These are phyloP conservation scores for Suillus subaureus DNA, from an alignment of 768 basidiomycete species.

Conservation along the genomic window DNA sequence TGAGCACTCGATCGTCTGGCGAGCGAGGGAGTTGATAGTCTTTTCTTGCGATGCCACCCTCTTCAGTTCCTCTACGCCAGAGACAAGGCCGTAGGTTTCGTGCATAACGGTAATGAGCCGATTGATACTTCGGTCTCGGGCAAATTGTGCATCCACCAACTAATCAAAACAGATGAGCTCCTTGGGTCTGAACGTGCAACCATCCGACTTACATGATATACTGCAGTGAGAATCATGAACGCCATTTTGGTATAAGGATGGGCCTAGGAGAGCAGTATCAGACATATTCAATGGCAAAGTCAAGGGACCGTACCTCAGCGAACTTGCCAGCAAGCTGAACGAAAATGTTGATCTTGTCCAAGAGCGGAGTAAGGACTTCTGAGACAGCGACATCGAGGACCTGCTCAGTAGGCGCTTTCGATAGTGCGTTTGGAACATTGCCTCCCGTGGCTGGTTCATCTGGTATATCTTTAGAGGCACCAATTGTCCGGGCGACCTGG, in stretches of 20 bases:
- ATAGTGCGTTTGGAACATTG: not conserved
- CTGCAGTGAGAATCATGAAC: constrained; percentile 4
- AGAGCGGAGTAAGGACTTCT: constrained; percentile 10
- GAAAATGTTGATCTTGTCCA: constrained; percentile 14
- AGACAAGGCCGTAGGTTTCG: constrained; percentile 14
- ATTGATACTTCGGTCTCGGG: constrained; percentile 7
- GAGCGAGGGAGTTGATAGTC: constrained; percentile 15
- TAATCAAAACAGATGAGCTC: not conserved
- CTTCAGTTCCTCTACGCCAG: constrained; percentile 9
- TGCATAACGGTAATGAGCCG: constrained; percentile 10
- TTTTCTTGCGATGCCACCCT: constrained; percentile 10
- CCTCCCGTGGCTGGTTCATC: not conserved
- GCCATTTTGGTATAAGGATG: constrained; percentile 20
- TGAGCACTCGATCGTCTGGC: constrained; percentile 31
- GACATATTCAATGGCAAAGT: not conserved
- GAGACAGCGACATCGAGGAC: not conserved
- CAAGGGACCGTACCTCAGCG: constrained; percentile 8
- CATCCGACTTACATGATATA: constrained; percentile 4
- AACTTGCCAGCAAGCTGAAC: constrained; percentile 6
- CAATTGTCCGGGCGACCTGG: not conserved
- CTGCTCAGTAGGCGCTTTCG: not conserved
- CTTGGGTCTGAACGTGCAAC: not conserved
- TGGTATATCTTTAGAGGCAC: not conserved
- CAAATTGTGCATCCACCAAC: constrained; percentile 6
- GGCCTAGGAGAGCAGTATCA: constrained; percentile 9